Percentiles rank a stretch among this genome's conserved stretches.
These are phyloP conservation scores for Nannizziopsis barbatae DNA, from an alignment of 2,329 filamentous ascomycete species.

Conservation along the genomic window DNA sequence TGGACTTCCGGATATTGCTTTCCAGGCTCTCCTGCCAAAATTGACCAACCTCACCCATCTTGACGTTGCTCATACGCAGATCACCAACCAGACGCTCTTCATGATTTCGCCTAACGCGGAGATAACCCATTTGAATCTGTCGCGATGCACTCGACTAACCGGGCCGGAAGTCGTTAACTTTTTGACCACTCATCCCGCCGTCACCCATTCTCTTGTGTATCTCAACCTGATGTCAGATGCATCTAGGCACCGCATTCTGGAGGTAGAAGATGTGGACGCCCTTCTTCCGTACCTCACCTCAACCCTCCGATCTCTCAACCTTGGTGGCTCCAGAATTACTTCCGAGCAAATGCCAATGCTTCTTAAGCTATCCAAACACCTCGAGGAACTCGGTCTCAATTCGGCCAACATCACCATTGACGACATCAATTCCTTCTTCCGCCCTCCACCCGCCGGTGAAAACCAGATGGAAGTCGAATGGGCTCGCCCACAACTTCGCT, in stretches of 20 bases:
- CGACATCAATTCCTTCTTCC: constrained; percentile 55
- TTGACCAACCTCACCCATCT: constrained; percentile 60
- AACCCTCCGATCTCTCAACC: constrained; percentile 60
- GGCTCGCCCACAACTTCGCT: constrained; percentile 54
- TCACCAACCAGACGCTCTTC: constrained; percentile 59
- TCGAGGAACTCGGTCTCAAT: constrained; percentile 67
- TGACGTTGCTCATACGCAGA: constrained; percentile 65
- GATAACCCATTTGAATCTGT: constrained; percentile 66
- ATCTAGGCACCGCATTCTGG: constrained; percentile 59
- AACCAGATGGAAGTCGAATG: constrained; percentile 32
- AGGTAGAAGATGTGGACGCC: constrained; percentile 51
- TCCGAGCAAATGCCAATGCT: constrained; percentile 53
- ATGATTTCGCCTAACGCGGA: constrained; percentile 60
- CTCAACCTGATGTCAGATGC: constrained; percentile 64
- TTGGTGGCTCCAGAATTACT: constrained; percentile 63
- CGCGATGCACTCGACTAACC: constrained; percentile 60
- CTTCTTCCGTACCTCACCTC: constrained; percentile 50
- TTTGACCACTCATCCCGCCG: constrained; percentile 58
- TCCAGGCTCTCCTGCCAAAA: constrained; percentile 61
- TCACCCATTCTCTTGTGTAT: constrained; percentile 52
- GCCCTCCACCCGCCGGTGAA: constrained; percentile 17
- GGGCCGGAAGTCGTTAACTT: constrained; percentile 59
- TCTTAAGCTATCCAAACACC: constrained; percentile 54
- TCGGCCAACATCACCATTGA: constrained; percentile 51
- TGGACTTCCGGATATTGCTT: constrained; percentile 54